Percentiles rank a stretch among this genome's conserved stretches.
These are phyloP conservation scores for Pestalotiopsis sp. DNA, from an alignment of 2,329 filamentous ascomycete species.

Conservation along the genomic window DNA sequence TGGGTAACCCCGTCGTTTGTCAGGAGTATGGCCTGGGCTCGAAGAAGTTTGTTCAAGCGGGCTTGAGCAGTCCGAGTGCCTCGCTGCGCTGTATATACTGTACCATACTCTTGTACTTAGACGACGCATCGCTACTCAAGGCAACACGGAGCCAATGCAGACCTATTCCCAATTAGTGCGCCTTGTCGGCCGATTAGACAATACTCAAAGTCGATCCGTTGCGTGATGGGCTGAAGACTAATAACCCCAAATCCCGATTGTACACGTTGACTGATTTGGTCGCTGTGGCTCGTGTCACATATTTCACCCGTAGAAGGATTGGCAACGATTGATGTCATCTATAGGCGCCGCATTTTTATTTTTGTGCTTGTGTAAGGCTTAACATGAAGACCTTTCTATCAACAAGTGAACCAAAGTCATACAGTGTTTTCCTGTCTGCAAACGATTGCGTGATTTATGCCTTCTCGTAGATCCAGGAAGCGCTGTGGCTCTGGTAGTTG, in stretches of 20 bases:
- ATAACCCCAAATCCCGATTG: no score
- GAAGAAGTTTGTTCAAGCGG: conserved; percentile 24
- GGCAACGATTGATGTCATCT: neutral
- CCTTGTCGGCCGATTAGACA: no score
- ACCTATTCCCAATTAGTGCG: no score
- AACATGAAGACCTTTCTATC: neutral
- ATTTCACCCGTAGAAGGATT: neutral
- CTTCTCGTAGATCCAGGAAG: conserved; percentile 99
- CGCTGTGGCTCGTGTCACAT: neutral
- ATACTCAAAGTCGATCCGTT: no score
- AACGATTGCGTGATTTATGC: conserved; percentile 35
- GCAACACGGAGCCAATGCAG: neutral
- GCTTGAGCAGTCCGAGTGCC: neutral
- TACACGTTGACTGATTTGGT: neutral
- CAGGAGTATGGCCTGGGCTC: conserved; percentile 52
- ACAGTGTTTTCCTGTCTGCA: neutral
- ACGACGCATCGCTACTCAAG: neutral
- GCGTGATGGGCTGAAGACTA: no score
- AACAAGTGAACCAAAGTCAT: neutral
- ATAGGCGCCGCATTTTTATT: conserved; percentile 22
- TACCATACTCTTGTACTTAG: neutral
- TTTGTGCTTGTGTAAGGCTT: conserved; percentile 18
- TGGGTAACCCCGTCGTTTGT: conserved; percentile 96
- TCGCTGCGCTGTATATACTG: neutral
- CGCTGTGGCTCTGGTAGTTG: conserved; percentile 79